Conservation (phyloP, 345 rosid genomes). For the Euphorbia tirucalli region DNA sequence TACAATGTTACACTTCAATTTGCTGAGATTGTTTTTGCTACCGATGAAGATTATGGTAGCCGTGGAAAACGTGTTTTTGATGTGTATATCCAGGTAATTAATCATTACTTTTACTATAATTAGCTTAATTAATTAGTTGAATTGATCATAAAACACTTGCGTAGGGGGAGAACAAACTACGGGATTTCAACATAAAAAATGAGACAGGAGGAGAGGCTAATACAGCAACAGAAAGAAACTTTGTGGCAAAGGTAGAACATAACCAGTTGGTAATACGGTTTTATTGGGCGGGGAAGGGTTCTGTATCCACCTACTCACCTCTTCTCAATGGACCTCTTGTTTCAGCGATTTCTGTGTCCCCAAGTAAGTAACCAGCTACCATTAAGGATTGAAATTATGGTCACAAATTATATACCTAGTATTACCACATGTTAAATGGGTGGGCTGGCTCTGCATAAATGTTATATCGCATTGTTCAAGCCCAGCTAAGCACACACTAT, state of each 20-base stretch:
- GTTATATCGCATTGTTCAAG: too few relatives aligned
- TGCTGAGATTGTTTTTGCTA: constrained; percentile 12
- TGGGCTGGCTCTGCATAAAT: too few relatives aligned
- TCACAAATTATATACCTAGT: too few relatives aligned
- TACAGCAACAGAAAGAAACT: neutral
- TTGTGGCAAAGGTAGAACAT: neutral
- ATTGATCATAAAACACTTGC: too few relatives aligned
- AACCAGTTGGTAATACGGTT: constrained; percentile 6
- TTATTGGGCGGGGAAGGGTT: constrained; percentile 26
- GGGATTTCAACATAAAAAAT: constrained; percentile 18
- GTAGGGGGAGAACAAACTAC: neutral
- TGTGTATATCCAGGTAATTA: constrained; percentile 17
- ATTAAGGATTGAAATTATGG: too few relatives aligned
- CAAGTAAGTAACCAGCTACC: too few relatives aligned
- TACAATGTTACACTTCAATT: constrained; percentile 26
- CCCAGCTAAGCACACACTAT: too few relatives aligned
- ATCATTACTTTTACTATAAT: too few relatives aligned
- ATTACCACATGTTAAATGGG: too few relatives aligned
- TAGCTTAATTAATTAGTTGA: too few relatives aligned
- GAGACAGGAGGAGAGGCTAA: neutral
- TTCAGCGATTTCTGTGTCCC: constrained; percentile 19
- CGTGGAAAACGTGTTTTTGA: constrained; percentile 24
- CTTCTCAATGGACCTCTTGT: constrained; percentile 21
- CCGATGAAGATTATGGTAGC: constrained; percentile 18
- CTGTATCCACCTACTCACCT: neutral